Base-by-base conservation (phyloP, 1,139 yeast genomes). In the Scheffersomyces lignicola region DNA sequence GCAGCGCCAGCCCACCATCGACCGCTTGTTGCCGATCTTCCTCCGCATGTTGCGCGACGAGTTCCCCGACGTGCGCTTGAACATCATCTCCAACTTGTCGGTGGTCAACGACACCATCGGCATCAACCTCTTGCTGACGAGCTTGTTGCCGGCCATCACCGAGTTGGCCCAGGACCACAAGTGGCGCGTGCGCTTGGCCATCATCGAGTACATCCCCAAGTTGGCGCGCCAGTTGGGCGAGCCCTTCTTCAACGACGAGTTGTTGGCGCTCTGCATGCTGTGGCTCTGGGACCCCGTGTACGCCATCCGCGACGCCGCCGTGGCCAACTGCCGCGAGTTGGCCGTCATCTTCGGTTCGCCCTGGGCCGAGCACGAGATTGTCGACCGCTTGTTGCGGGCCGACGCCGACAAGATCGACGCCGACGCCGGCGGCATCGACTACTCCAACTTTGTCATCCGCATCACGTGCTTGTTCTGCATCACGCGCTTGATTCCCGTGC, bases 281-380 rank as follows among this genome's bases (percentile, higher is more conserved):
- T 94, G 98, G 97, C 72, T 94, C 47, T 90, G 97, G 96, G 99
- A 94, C 64, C 86, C 94, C 11, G 98, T 94, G 27, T 92, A 80
- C 62, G 92, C 97, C 6, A 90, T 94, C 44, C 80, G 99, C 61
- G 95, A 89, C 50, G 98, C 98, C 10, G 97, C 97, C 1, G 96
- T 94, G 23, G 65, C 73, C 41, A 94, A 90, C 58, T 70, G 92
- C 50, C 81, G 78, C 48, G 83, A 84, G 51, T 72, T 94, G 50
- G 82, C 96, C 4, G 76, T 76, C 44, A 89, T 87, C 30, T 94
- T 92, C 62, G 98, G 98, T 21, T 81, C 92, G 16, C 80, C 81
- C 29, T 94, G 99, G 99, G 95, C 97, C 33, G 81, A 87, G 56
- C 69, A 70, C 32, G 94, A 88, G 56, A 83, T 94, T 38, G 79